These are phyloP conservation scores for Cladosporium oxysporum DNA, from an alignment of 2,329 filamentous ascomycete species.

Conservation along the genomic window DNA sequence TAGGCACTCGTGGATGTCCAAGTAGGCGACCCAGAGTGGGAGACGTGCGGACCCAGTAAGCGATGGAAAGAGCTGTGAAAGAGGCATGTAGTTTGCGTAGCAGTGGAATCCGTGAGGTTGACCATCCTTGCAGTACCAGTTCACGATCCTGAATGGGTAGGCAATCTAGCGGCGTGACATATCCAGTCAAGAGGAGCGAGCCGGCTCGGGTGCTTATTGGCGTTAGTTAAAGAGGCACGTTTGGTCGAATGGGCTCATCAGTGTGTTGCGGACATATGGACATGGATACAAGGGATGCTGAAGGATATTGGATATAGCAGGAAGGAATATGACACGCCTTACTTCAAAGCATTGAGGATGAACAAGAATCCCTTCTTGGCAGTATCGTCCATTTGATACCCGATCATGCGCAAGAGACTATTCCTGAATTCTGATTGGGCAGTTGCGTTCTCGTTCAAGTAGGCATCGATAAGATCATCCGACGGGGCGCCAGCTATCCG, in stretches of 20 bases:
- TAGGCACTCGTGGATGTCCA: constrained; percentile 59
- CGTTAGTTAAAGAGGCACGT: constrained; percentile 3
- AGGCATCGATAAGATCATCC: constrained; percentile 39
- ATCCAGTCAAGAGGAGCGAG: constrained; percentile 67
- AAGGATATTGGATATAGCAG: background rate
- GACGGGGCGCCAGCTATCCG: constrained; percentile 41
- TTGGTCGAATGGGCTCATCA: background rate
- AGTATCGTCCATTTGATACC: constrained; percentile 50
- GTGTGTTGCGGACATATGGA: background rate
- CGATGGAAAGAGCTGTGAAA: constrained; percentile 57
- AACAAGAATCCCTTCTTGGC: constrained; percentile 52
- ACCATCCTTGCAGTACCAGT: constrained; percentile 64
- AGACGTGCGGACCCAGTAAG: constrained; percentile 58
- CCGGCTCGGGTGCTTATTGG: constrained; percentile 59
- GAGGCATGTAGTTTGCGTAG: constrained; percentile 60
- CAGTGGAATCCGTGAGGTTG: constrained; percentile 55
- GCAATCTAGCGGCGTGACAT: constrained; percentile 61
- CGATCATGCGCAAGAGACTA: constrained; percentile 52
- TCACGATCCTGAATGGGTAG: constrained; percentile 64
- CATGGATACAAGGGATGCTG: background rate
- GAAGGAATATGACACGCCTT: constrained; percentile 29
- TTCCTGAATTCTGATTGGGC: constrained; percentile 56
- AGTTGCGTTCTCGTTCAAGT: constrained; percentile 37
- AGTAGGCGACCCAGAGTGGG: constrained; percentile 57
- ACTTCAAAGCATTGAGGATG: constrained; percentile 57